A percentile compares a stretch with the other conserved stretches of the same genome.
Conservation (phyloP, 106 monocot genomes). For the Dendrobium chrysotoxum region DNA sequence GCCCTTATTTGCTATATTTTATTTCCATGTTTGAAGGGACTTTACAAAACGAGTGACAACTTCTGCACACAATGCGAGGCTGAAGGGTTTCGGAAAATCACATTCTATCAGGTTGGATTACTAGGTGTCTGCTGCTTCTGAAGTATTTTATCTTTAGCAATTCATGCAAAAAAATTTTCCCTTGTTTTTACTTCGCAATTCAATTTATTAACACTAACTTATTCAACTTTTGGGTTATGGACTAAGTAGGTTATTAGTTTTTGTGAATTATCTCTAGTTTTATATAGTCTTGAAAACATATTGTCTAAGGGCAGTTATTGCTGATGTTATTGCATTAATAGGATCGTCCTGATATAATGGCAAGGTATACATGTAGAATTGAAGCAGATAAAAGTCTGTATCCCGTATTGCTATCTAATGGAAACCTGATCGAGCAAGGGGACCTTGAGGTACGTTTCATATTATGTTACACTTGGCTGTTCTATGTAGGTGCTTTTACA, state of each 20-base stretch:
- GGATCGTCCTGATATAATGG: slow-evolving; percentile 99
- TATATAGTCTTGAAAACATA: neutral
- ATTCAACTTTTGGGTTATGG: neutral
- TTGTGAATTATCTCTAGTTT: neutral
- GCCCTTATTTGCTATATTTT: slow-evolving; percentile 6
- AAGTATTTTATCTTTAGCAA: neutral
- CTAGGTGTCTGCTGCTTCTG: neutral
- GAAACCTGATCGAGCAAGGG: slow-evolving; percentile 84
- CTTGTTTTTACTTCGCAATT: neutral
- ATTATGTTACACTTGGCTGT: neutral
- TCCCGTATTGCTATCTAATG: slow-evolving; percentile 93
- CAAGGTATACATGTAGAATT: slow-evolving; percentile 86
- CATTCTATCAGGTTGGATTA: slow-evolving; percentile 80
- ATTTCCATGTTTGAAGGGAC: slow-evolving; percentile 53
- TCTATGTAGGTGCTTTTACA: neutral
- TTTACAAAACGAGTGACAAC: slow-evolving; percentile 79
- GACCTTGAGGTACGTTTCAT: slow-evolving; percentile 57
- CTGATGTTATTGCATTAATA: slow-evolving; percentile 12
- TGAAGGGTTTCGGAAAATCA: slow-evolving; percentile 94
- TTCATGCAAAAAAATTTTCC: neutral
- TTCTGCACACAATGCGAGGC: slow-evolving; percentile 99
- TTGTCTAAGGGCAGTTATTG: neutral
- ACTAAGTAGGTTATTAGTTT: neutral
- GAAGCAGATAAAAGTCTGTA: slow-evolving; percentile 85
- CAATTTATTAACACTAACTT: neutral